These are phyloP conservation scores for Conidiobolus coronatus DNA, from an alignment of 371 early-diverging fungal genomes.

Conservation along the genomic window DNA sequence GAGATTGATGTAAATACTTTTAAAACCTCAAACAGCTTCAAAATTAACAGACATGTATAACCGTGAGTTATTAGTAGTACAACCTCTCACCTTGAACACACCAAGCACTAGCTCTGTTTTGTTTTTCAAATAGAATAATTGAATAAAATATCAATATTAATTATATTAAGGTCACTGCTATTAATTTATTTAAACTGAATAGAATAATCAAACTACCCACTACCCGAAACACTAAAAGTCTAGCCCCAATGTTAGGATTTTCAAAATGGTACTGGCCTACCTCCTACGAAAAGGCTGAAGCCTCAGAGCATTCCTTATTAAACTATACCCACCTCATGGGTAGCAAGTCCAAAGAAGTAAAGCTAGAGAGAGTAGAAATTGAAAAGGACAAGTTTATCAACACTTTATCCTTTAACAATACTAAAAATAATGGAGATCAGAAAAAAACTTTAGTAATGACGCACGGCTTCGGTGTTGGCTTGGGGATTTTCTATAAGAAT, in stretches of 20 bases:
- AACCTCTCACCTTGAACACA: too few relatives aligned
- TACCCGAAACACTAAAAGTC: background rate
- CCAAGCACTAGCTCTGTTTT: too few relatives aligned
- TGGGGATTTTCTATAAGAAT: slow-evolving; percentile 77
- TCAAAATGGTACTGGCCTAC: background rate
- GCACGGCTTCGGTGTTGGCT: slow-evolving; percentile 82
- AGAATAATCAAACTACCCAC: too few relatives aligned
- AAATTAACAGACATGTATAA: too few relatives aligned
- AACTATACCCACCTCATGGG: background rate
- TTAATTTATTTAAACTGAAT: too few relatives aligned
- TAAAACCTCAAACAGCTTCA: too few relatives aligned
- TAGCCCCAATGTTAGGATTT: background rate
- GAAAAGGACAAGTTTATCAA: slow-evolving; percentile 1
- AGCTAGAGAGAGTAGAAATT: background rate
- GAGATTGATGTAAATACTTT: too few relatives aligned
- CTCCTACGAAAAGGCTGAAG: background rate
- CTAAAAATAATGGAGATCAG: background rate
- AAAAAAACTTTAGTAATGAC: slow-evolving; percentile 34
- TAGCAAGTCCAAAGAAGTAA: too few relatives aligned
- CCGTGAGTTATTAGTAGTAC: too few relatives aligned
- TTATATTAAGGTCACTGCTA: too few relatives aligned
- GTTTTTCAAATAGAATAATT: too few relatives aligned
- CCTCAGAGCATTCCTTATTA: background rate
- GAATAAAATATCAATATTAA: too few relatives aligned
- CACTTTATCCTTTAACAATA: background rate